Conservation (phyloP, 2,329 filamentous ascomycete genomes). For the Paecilomyces niveus region DNA sequence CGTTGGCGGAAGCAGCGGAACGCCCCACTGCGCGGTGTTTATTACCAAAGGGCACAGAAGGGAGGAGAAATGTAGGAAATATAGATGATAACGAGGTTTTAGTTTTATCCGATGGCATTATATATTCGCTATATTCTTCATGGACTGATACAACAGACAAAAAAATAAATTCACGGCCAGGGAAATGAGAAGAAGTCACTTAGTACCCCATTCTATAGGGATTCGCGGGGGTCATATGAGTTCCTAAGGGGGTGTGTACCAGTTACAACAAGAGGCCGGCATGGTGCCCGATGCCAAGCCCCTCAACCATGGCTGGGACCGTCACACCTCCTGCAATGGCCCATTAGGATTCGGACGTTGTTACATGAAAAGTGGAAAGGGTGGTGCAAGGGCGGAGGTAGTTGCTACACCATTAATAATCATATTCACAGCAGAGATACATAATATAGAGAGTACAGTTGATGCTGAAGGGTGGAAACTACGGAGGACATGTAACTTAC, state of each 20-base stretch:
- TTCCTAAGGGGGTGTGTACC: not conserved
- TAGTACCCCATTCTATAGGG: not conserved
- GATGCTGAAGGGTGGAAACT: too few species aligned
- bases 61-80: conserved; percentile 48
- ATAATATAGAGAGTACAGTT: too few species aligned
- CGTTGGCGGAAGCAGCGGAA: conserved; percentile 2
- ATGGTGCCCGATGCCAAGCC: not conserved
- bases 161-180: not conserved
- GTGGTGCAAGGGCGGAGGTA: not conserved
- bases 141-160: not conserved
- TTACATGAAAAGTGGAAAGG: not conserved
- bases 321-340: not conserved
- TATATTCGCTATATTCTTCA: not conserved
- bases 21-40: conserved; percentile 9
- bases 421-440: too few species aligned
- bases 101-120: conserved; percentile 8
- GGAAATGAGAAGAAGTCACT: not conserved
- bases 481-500: too few species aligned
- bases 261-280: not conserved
- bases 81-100: conserved; percentile 18
- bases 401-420: not conserved
- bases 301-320: not conserved
- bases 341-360: not conserved
- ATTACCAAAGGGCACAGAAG: conserved; percentile 42
- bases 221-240: not conserved